Evolutionary conservation across 495 filamentous ascomycete genomes (phyloP).

Genomic region (Penicillium diatomitis): DNA sequence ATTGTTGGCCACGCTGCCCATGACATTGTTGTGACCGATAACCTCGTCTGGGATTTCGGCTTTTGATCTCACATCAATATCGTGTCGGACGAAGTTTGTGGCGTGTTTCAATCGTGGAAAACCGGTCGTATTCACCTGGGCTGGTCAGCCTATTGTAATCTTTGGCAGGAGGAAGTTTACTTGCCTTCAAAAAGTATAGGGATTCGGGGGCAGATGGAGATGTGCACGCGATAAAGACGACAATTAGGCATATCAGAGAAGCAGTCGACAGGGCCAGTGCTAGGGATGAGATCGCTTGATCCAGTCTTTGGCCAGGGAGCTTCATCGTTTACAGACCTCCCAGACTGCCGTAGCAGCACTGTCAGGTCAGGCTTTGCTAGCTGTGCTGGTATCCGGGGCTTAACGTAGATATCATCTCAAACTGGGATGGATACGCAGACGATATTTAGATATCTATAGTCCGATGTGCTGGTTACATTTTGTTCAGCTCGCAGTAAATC

Average conservation of each 20-base stretch:
- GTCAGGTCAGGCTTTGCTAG: background rate
- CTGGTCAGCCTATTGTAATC: background rate
- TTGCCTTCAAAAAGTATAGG: too few relatives aligned
- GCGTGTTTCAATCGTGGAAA: background rate
- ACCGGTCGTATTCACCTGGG: background rate
- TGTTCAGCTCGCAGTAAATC: background rate
- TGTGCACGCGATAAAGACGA: too few relatives aligned
- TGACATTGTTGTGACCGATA: background rate
- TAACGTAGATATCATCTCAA: background rate
- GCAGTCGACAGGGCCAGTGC: background rate
- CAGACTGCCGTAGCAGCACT: background rate
- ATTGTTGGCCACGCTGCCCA: background rate
- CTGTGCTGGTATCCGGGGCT: background rate
- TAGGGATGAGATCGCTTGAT: background rate
- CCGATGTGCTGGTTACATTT: background rate
- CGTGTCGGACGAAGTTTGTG: background rate
- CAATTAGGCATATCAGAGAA: too few relatives aligned
- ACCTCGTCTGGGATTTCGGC: background rate
- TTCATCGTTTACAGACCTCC: background rate
- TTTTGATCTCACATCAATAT: background rate
- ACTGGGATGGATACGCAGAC: background rate
- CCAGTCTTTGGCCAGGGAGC: background rate
- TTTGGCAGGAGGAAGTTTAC: too few relatives aligned
- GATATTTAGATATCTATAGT: background rate
- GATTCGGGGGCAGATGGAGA: too few relatives aligned